Percentiles rank a stretch among this genome's conserved stretches.
These are phyloP conservation scores for Saccharomyces pastorianus DNA, from an alignment of 1,139 yeast species.

Conservation along the genomic window DNA sequence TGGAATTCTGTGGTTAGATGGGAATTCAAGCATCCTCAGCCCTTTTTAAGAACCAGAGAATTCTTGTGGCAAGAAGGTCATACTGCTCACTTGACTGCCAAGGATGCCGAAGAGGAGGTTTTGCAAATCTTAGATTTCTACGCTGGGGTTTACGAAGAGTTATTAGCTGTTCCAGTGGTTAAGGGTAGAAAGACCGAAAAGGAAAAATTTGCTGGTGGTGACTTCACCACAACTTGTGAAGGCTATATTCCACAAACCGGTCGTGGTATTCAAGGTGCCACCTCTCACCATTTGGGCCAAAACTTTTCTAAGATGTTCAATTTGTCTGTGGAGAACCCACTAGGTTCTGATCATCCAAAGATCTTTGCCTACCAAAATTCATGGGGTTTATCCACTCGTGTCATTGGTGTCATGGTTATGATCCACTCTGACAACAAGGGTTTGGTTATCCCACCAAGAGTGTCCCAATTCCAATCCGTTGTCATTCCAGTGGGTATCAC, in stretches of 20 bases:
- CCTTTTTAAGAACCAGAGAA: constrained; percentile 96
- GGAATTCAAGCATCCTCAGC: constrained; percentile 99
- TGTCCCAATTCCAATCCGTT: constrained; percentile 84
- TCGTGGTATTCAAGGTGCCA: constrained; percentile 99
- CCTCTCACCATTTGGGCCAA: constrained; percentile 95
- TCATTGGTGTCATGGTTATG: constrained; percentile 99
- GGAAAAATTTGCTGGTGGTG: constrained; percentile 98
- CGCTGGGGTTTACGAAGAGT: constrained; percentile 75
- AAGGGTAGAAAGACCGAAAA: constrained; percentile 94
- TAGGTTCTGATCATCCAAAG: constrained; percentile 78
- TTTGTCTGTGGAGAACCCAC: constrained; percentile 90
- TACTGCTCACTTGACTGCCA: constrained; percentile 83
- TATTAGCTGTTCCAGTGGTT: constrained; percentile 94
- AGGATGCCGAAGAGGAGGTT: constrained; percentile 79
- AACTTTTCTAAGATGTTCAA: constrained; percentile 98
- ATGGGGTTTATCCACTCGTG: constrained; percentile 98
- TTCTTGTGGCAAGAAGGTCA: constrained; percentile 99
- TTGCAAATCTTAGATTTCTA: constrained; percentile 79
- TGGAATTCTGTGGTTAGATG: constrained; percentile 99
- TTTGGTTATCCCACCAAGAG: constrained; percentile 94
- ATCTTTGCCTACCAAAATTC: constrained; percentile 91
- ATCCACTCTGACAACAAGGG: constrained; percentile 98
- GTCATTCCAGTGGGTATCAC: constrained; percentile 94
- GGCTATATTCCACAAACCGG: constrained; percentile 98
- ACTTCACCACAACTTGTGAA: constrained; percentile 89